Evolutionary conservation across 345 rosid genomes (phyloP).

Genomic region (Durio zibethinus): DNA sequence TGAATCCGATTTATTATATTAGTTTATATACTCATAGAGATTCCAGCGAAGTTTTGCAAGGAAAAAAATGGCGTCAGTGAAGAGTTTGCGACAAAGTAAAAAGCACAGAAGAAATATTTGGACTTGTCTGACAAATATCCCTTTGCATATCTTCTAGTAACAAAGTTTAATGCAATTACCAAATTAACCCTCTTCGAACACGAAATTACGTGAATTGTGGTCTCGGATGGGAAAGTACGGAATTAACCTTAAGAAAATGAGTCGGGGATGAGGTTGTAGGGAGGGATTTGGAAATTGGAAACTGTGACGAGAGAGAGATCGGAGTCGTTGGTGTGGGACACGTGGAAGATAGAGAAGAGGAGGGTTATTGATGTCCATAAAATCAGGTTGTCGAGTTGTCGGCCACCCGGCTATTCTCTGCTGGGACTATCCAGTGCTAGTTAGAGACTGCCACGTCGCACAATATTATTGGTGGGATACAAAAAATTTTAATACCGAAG

Average conservation of each 20-base stretch:
- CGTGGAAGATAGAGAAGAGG: constrained; percentile 39
- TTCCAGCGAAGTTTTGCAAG: neutral
- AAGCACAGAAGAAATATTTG: constrained; percentile 10
- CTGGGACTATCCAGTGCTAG: no score
- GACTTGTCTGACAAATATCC: constrained; percentile 38
- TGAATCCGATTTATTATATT: neutral
- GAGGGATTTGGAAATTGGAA: neutral
- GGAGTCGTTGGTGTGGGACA: constrained; percentile 29
- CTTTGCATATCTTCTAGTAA: constrained; percentile 20
- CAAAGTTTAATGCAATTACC: constrained; percentile 15
- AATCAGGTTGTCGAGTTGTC: constrained; percentile 64
- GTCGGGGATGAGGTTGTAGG: neutral
- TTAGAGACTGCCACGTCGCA: constrained; percentile 31
- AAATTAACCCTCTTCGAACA: neutral
- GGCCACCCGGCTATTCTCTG: constrained; percentile 65
- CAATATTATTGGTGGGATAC: constrained; percentile 27
- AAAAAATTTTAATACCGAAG: neutral
- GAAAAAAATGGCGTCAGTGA: neutral
- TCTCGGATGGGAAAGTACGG: neutral
- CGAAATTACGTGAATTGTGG: neutral
- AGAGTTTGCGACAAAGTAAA: neutral
- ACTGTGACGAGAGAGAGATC: constrained; percentile 21
- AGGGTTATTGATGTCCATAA: constrained; percentile 46
- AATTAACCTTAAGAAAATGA: neutral
- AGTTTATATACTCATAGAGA: neutral